These are phyloP conservation scores for Rosellinia necatrix DNA, from an alignment of 2,329 filamentous ascomycete genomes.

Conservation along the genomic window DNA sequence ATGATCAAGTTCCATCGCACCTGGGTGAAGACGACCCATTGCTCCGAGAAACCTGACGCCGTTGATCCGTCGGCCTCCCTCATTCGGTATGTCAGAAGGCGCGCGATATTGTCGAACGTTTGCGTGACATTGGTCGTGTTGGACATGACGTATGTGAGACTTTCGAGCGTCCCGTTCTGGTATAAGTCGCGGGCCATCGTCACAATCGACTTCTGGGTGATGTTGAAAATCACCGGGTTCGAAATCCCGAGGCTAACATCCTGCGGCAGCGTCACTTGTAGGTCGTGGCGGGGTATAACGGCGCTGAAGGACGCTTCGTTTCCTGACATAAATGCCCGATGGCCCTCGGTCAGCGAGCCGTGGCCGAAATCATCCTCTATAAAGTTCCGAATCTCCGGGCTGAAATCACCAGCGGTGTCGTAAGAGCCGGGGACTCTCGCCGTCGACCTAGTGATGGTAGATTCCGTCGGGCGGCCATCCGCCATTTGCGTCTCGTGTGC, in stretches of 20 bases:
- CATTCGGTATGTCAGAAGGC: background rate
- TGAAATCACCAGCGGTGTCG: background rate
- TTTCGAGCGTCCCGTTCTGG: background rate
- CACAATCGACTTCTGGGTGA: conserved; percentile 14
- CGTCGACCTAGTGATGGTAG: background rate
- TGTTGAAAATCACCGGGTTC: conserved; percentile 12
- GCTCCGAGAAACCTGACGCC: background rate
- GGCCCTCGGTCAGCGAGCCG: background rate
- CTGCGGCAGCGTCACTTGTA: background rate
- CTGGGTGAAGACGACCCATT: conserved; percentile 12
- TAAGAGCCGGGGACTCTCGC: background rate
- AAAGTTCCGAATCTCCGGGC: background rate
- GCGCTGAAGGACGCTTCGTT: background rate
- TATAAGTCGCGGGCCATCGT: conserved; percentile 3
- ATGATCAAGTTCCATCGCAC: conserved; percentile 12
- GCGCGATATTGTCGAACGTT: background rate
- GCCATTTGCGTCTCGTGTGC: conserved; percentile 7
- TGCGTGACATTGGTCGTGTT: background rate
- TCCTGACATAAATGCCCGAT: background rate
- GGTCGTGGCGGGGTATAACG: conserved; percentile 2
- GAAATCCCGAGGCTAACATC: too few species aligned
- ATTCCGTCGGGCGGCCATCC: background rate
- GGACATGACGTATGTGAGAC: background rate
- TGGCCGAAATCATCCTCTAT: background rate
- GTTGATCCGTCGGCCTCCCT: background rate